Conservation (phyloP, 352 stramenopile species). For the Pythium apleroticum region DNA sequence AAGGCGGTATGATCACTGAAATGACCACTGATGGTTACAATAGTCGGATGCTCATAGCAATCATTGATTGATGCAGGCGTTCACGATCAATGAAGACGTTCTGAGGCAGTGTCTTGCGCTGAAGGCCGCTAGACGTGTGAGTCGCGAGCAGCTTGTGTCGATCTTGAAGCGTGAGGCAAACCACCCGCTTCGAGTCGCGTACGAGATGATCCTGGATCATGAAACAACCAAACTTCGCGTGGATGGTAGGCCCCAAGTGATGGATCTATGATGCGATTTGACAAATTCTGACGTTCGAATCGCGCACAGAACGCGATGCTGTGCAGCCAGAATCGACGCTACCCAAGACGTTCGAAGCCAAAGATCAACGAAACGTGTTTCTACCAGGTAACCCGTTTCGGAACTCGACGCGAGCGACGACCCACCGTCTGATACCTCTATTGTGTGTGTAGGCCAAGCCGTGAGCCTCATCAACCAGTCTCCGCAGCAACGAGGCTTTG, state of each 20-base stretch:
- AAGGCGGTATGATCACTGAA: conserved; percentile 77
- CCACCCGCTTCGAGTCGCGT: conserved; percentile 91
- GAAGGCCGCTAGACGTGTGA: conserved; percentile 46
- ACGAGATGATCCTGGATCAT: conserved; percentile 97
- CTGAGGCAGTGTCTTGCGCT: conserved; percentile 57
- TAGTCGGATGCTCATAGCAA: not conserved
- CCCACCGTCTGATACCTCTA: too few relatives aligned
- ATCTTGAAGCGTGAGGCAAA: conserved; percentile 60
- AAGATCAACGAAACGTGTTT: not conserved
- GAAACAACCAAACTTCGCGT: conserved; percentile 96
- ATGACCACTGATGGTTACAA: not conserved
- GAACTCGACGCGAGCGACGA: too few relatives aligned
- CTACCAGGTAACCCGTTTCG: conserved; percentile 1
- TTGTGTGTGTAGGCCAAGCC: not conserved
- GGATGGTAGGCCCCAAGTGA: conserved; percentile 39
- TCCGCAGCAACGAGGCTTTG: not conserved
- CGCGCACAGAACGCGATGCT: not conserved
- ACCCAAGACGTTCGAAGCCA: not conserved
- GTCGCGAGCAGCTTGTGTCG: conserved; percentile 55
- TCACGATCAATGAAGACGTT: conserved; percentile 82
- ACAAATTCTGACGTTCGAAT: not conserved
- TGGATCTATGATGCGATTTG: not conserved
- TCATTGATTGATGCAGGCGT: conserved; percentile 36
- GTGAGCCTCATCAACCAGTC: conserved; percentile 1
- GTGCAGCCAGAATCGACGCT: not conserved